Percentiles rank a stretch among this genome's conserved stretches.
phyloP scores from a whole-genome alignment of 768 basidiomycete species.

The Rhizopogon vulgaris region DNA sequence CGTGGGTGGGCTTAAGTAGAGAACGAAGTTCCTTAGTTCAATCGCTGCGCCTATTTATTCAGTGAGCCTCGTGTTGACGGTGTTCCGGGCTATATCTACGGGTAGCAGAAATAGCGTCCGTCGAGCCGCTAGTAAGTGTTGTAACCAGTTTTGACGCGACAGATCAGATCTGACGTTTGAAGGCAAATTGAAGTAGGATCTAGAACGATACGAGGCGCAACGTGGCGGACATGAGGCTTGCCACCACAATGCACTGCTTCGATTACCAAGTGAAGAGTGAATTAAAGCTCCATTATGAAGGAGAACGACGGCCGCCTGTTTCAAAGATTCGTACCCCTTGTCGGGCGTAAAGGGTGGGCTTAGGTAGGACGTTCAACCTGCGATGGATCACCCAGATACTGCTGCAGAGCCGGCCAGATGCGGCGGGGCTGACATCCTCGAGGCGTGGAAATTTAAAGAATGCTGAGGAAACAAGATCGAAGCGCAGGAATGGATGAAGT shows the following conservation, averaged over 20 bases:
- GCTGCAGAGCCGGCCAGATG: conserved; percentile 9
- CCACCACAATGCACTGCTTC: neutral
- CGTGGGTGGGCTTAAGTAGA: neutral
- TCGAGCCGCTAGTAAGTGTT: neutral
- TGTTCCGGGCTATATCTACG: neutral
- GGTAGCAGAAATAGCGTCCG: neutral
- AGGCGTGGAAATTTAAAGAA: conserved; percentile 9
- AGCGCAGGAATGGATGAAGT: conserved; percentile 6
- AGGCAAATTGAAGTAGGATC: neutral
- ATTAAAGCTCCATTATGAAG: neutral
- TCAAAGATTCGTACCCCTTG: neutral
- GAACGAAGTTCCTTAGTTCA: neutral
- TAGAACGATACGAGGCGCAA: neutral
- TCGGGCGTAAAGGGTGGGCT: neutral
- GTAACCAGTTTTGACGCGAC: neutral
- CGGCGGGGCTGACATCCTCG: conserved; percentile 1
- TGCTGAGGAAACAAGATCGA: conserved; percentile 6
- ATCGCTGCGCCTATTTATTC: neutral
- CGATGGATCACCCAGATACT: conserved; percentile 8
- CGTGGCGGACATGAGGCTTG: neutral
- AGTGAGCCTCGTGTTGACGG: neutral
- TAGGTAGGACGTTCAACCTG: conserved; percentile 8
- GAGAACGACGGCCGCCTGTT: neutral
- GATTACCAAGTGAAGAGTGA: neutral
- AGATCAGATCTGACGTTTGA: neutral